phyloP scores from a whole-genome alignment of 257 asterid species.

The Striga asiatica region DNA sequence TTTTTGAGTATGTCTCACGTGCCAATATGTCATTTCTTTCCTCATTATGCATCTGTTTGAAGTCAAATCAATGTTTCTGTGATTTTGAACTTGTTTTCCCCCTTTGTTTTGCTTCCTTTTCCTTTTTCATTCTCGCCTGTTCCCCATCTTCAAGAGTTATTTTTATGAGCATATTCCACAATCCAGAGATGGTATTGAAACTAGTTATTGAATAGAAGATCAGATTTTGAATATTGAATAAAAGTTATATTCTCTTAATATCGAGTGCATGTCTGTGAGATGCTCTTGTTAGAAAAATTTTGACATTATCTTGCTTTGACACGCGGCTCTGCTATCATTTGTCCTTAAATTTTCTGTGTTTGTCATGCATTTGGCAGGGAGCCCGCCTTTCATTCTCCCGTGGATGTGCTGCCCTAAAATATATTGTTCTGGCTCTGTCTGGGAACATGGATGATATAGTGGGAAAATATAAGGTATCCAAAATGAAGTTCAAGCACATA shows the following conservation, averaged over 20 bases:
- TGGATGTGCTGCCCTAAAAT: constrained; percentile 92
- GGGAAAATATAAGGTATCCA: constrained; percentile 66
- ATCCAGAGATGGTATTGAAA: constrained; percentile 1
- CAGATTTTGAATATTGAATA: not conserved
- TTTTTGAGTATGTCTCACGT: constrained; percentile 3
- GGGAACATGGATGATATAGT: constrained; percentile 87
- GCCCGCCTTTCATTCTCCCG: constrained; percentile 51
- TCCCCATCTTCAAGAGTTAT: not conserved
- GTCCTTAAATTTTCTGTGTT: constrained; percentile 11
- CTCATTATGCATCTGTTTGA: constrained; percentile 1
- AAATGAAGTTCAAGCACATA: not conserved
- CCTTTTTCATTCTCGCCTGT: constrained; percentile 9
- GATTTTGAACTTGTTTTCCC: no score
- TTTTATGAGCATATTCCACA: constrained; percentile 1
- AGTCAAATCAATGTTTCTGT: not conserved
- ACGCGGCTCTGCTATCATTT: constrained; percentile 9
- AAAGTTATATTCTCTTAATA: not conserved
- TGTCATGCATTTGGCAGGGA: constrained; percentile 45
- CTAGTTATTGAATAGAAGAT: constrained; percentile 11
- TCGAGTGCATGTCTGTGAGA: constrained; percentile 7
- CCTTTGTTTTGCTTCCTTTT: no score
- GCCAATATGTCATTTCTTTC: no score
- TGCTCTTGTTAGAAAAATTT: constrained; percentile 9
- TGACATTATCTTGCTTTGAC: constrained; percentile 18
- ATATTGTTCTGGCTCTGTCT: constrained; percentile 73